A percentile compares a stretch with the other conserved stretches of the same genome.
Conservation (phyloP, 2,329 filamentous ascomycete genomes). For the Diatrype stigma region DNA sequence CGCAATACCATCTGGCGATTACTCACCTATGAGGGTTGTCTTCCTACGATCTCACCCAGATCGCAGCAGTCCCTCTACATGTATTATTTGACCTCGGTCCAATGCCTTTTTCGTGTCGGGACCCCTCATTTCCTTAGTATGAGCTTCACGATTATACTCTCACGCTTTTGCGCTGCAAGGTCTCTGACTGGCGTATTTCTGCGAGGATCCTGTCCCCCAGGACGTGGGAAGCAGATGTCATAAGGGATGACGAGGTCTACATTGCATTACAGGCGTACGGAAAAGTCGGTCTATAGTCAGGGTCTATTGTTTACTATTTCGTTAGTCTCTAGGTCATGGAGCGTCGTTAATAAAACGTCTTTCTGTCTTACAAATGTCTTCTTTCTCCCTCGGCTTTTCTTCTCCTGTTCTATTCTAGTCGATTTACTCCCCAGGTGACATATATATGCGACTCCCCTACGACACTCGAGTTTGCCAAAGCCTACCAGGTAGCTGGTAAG, state of each 20-base stretch:
- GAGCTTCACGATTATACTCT: conserved; percentile 1
- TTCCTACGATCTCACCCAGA: not conserved
- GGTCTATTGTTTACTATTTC: conserved; percentile 20
- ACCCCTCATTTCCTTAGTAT: conserved; percentile 2
- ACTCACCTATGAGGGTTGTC: not conserved
- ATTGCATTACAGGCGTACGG: conserved; percentile 48
- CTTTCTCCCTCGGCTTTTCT: not conserved
- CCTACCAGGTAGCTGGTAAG: too few relatives aligned
- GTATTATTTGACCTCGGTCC: conserved; percentile 18
- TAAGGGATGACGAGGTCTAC: conserved; percentile 48
- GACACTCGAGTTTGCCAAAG: too few relatives aligned
- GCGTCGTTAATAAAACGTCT: conserved; percentile 3
- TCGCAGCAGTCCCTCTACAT: conserved; percentile 22
- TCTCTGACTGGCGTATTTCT: conserved; percentile 45
- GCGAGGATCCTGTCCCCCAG: conserved; percentile 33
- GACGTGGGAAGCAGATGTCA: conserved; percentile 35
- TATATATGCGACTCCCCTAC: too few relatives aligned
- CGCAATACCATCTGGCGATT: not conserved
- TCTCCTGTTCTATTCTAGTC: not conserved
- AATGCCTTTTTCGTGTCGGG: not conserved
- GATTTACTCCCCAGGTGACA: too few relatives aligned
- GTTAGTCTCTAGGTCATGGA: conserved; percentile 12
- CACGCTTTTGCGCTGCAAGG: conserved; percentile 33
- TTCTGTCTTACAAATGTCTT: not conserved
- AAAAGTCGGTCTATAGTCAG: conserved; percentile 29